These are phyloP conservation scores for Phytopythium mirpurense DNA, from an alignment of 352 stramenopile species.

Conservation along the genomic window DNA sequence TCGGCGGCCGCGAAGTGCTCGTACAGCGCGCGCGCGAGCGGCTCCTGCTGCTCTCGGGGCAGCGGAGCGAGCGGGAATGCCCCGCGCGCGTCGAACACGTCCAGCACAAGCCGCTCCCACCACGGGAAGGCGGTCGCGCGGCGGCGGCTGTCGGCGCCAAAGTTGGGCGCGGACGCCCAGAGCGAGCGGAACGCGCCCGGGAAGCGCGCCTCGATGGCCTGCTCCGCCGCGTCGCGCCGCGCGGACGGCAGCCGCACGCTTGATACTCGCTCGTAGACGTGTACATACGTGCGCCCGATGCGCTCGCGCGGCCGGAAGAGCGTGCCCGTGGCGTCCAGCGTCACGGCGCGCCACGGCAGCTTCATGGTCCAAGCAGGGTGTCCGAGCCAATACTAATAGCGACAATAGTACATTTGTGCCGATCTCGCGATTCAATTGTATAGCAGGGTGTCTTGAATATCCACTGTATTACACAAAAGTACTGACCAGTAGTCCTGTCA, in stretches of 20 bases:
- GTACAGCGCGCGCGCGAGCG: conserved; percentile 46
- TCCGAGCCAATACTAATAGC: too few relatives aligned
- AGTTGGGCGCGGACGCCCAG: conserved; percentile 34
- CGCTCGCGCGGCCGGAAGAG: conserved; percentile 43
- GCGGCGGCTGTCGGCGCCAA: conserved; percentile 17
- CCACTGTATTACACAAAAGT: too few relatives aligned
- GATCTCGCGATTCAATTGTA: too few relatives aligned
- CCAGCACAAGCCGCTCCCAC: conserved; percentile 53
- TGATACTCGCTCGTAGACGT: conserved; percentile 30
- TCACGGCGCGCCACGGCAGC: conserved; percentile 20
- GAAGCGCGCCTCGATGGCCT: conserved; percentile 33
- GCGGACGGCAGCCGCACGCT: conserved; percentile 21
- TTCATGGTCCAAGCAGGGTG: too few relatives aligned
- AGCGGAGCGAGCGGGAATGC: conserved; percentile 11
- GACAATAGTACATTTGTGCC: too few relatives aligned
- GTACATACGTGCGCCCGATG: conserved; percentile 45
- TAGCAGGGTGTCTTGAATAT: too few relatives aligned
- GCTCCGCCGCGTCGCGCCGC: conserved; percentile 8
- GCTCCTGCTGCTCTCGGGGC: conserved; percentile 15
- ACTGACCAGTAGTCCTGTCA: too few relatives aligned
- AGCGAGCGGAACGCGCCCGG: conserved; percentile 28
- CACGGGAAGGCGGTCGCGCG: conserved; percentile 31
- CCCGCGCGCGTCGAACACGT: conserved; percentile 22
- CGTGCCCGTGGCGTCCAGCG: conserved; percentile 74
- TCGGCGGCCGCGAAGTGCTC: conserved; percentile 35